Evolutionary conservation across 2,329 filamentous ascomycete genomes (phyloP), one percentile per base, ranked within the genome.

Genomic region (Septoria linicola): DNA sequence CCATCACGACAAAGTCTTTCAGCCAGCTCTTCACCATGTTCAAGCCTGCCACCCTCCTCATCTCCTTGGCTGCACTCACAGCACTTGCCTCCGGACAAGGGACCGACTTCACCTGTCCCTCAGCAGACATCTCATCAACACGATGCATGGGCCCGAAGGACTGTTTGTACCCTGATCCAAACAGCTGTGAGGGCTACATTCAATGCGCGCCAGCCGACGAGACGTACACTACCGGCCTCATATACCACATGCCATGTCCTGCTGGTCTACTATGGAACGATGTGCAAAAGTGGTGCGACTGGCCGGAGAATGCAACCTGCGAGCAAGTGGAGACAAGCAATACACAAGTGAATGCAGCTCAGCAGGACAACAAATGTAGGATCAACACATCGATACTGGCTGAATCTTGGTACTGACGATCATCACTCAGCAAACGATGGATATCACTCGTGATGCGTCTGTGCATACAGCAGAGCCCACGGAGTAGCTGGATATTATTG

Each of bases 121-220:
- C 39, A 13, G 44, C 13, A n/a, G 50, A 53, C 25, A 53, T 53
- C 36, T 6, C 14, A 20, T n/a, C 8, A 20, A 53, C 50, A 7
- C 25, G 35, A 8, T 53, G 50, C 27, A 6, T 43, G 19, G 50
- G 50, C 0, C 44, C 44, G 5, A 44, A 49, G 14, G 50, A 53
- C 27, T 53, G 50, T 32, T 23, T 53, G 1, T 53, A 53, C 34
- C 34, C 50, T 4, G 13, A 44, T 3, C 37, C 44, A 6, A 49
- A 43, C n/a, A 50, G 41, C 32, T 53, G 50, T 37, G 19, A 19
- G 7, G 44, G 44, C 17, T 53, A 40, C 40, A 49, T 53, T 4
- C 50, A 53, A 35, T 53, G 50, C 44, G 32, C 34, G 23, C 50
- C 50, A 5, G 27, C 19, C 3, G 50, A 53, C 19, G 23, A 5